phyloP scores from a whole-genome alignment of 163 green algal genomes.

The Prototheca cutis region DNA sequence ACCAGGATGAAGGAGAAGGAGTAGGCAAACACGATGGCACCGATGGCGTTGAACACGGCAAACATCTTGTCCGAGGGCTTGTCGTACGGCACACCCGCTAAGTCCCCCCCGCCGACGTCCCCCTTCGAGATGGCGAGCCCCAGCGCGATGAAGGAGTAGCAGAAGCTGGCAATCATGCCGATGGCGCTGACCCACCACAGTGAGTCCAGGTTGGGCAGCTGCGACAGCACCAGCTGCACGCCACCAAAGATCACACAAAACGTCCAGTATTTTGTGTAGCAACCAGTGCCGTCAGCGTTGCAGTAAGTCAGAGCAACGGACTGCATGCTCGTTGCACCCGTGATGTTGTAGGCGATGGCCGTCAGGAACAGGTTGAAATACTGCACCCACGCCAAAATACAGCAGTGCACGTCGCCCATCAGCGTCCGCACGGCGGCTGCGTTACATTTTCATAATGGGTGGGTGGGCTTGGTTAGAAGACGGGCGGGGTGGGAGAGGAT shows the following conservation, averaged over 20 bases:
- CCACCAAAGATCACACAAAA: slow-evolving; percentile 24
- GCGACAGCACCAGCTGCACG: slow-evolving; percentile 19
- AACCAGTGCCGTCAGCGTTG: slow-evolving; percentile 4
- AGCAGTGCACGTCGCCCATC: slow-evolving; percentile 1
- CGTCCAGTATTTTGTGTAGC: slow-evolving; percentile 17
- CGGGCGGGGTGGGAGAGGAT: too few relatives aligned
- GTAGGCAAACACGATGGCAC: slow-evolving; percentile 39
- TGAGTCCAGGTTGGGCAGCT: slow-evolving; percentile 33
- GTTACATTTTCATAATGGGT: too few relatives aligned
- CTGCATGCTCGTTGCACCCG: slow-evolving; percentile 1
- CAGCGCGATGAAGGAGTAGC: slow-evolving; percentile 39
- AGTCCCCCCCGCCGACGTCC: background rate
- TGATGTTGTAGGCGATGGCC: slow-evolving; percentile 22
- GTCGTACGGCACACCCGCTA: background rate
- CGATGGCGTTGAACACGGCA: slow-evolving; percentile 25
- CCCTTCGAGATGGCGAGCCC: slow-evolving; percentile 15
- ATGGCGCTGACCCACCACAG: slow-evolving; percentile 29
- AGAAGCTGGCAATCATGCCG: slow-evolving; percentile 31
- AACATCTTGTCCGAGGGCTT: slow-evolving; percentile 8
- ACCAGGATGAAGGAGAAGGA: slow-evolving; percentile 31
- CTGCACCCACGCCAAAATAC: slow-evolving; percentile 12
- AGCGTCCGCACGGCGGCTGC: slow-evolving; percentile 1
- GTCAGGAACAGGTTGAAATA: slow-evolving; percentile 26
- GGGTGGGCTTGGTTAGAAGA: too few relatives aligned
- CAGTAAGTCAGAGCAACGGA: slow-evolving; percentile 15